phyloP scores from a whole-genome alignment of 768 basidiomycete species.

The Cantharellus cinnabarinus region DNA sequence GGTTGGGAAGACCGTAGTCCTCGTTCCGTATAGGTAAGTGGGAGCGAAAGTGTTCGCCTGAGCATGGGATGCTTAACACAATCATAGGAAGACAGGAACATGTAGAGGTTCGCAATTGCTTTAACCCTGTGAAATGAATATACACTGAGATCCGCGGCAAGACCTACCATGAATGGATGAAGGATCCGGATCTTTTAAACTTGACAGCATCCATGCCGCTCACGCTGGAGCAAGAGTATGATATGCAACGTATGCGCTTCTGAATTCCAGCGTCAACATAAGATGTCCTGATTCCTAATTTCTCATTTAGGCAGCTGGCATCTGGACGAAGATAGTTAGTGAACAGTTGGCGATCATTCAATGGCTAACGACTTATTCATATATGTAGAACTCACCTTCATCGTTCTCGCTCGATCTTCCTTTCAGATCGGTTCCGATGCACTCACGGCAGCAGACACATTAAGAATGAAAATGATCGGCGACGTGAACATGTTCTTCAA shows the following conservation, averaged over 20 bases:
- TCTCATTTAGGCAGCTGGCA: constrained; percentile 41
- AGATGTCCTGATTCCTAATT: neutral
- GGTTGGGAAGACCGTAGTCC: constrained; percentile 41
- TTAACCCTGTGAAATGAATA: neutral
- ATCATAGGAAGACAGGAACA: constrained; percentile 22
- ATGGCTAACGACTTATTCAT: neutral
- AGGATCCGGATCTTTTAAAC: constrained; percentile 42
- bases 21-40: constrained; percentile 57
- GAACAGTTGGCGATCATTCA: neutral
- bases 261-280: neutral
- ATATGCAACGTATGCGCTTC: constrained; percentile 57
- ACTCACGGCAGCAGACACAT: constrained; percentile 14
- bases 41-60: neutral
- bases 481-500: constrained; percentile 85
- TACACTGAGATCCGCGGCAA: constrained; percentile 14
- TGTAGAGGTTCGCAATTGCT: constrained; percentile 18
- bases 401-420: constrained; percentile 40
- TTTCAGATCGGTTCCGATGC: neutral
- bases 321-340: constrained; percentile 54
- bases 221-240: constrained; percentile 58
- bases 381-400: constrained; percentile 61
- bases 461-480: constrained; percentile 51
- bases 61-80: neutral
- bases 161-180: constrained; percentile 87
- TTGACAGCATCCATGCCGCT: constrained; percentile 76